Base-by-base conservation (phyloP, 148 eudicot species). In the Camellia japonica region DNA sequence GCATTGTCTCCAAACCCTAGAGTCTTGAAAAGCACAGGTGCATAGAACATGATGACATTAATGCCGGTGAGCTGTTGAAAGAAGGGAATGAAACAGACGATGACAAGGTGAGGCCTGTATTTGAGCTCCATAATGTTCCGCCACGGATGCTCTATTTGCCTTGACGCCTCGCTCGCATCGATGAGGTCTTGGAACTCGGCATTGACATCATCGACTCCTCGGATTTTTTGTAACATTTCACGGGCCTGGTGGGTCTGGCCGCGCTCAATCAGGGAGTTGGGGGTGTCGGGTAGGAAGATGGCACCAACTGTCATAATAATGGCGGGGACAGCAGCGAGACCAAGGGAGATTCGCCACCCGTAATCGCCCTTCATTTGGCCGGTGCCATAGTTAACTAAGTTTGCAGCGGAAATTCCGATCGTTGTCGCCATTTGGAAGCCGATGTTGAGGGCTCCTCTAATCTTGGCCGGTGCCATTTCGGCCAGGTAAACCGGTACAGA, bases 61-160 rank as follows among this genome's bases (percentile, higher is more conserved):
- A 87, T 87, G 12, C 89, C 89, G 1, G 86, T 86, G 19, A 87
- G 15, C 18, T 87, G 89, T 56, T 87, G 87, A 77, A 87, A 87
- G 52, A 83, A 84, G 0, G 89, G 89, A 5, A 87, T 83, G 3
- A 72, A 43, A 3, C 73, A 3, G 15, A 79, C 82, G 1, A 87
- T 68, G 6, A 66, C 66, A 1, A 87, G 86, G 44, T 87, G 87
- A 23, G 89, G 89, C 49, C 87, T 64, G 58, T 85, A 77, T 3
- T 73, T 41, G 0, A 56, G 52, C 43, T 84, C 11, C 49, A 71
- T 0, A 1, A 85, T 71, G 68, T 77, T 82, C 8, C 15, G 80
- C 87, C 87, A 82, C 1, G 87, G 89, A 62, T 72, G 67, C 3
- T 77, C n/a, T 2, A 87, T 85, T 59, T 68, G 68, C 75, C 82